Percentiles rank a stretch among this genome's conserved stretches.
phyloP scores from a whole-genome alignment of 2,329 filamentous ascomycete genomes.

The Coleophoma eucalyptorum region DNA sequence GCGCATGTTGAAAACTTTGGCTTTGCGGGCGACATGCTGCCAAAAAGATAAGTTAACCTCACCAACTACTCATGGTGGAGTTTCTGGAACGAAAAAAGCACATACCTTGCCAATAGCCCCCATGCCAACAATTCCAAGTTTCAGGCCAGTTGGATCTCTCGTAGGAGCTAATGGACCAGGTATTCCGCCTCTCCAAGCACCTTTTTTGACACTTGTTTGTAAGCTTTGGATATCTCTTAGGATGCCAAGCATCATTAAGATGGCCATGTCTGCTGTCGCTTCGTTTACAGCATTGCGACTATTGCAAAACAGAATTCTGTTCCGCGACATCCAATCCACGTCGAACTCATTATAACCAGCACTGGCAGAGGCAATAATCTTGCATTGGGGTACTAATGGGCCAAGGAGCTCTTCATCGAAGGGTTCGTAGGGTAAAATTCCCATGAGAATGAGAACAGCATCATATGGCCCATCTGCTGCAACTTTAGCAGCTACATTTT shows the following conservation, averaged over 20 bases:
- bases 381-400: slow-evolving; percentile 34
- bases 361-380: slow-evolving; percentile 41
- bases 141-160: slow-evolving; percentile 32
- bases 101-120: slow-evolving; percentile 63
- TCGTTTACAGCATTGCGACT: slow-evolving; percentile 48
- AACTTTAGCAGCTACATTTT: no score
- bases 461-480: slow-evolving; percentile 36
- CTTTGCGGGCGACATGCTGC: slow-evolving; percentile 67
- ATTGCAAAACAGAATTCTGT: slow-evolving; percentile 50
- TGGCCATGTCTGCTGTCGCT: slow-evolving; percentile 46
- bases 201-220: slow-evolving; percentile 32
- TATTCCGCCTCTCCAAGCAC: slow-evolving; percentile 33
- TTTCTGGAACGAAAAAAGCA: not conserved
- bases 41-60: not conserved
- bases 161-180: slow-evolving; percentile 31
- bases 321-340: slow-evolving; percentile 35
- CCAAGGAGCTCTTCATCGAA: slow-evolving; percentile 41
- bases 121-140: slow-evolving; percentile 72
- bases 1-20: slow-evolving; percentile 68
- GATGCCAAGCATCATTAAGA: slow-evolving; percentile 40
- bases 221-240: slow-evolving; percentile 40
- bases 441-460: slow-evolving; percentile 45
- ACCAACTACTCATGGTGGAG: no score
- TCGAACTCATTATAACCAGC: slow-evolving; percentile 46
- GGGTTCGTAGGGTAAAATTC: slow-evolving; percentile 42